phyloP scores from a whole-genome alignment of 306 rosid genomes.

The Carpinus viminea region DNA sequence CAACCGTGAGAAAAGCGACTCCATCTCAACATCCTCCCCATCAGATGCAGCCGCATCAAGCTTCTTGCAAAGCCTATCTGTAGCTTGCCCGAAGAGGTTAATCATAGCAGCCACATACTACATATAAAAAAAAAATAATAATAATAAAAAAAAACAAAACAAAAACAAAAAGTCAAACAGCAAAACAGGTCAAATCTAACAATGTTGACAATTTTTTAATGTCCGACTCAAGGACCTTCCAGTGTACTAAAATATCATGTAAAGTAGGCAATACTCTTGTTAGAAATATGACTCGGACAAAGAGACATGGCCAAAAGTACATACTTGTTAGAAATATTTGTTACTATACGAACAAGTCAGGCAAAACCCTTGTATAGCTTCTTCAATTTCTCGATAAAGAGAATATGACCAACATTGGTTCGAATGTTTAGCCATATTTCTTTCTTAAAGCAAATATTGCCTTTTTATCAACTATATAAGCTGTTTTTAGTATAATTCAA shows the following conservation, averaged over 20 bases:
- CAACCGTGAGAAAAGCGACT: conserved; percentile 92
- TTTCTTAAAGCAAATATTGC: background rate
- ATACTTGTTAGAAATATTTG: too few relatives aligned
- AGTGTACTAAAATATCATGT: conserved; percentile 16
- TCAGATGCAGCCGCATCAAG: conserved; percentile 80
- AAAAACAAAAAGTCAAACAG: conserved; percentile 28
- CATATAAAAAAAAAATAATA: conserved; percentile 18
- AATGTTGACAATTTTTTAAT: conserved; percentile 6
- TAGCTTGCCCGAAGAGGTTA: conserved; percentile 89
- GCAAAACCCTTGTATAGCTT: too few relatives aligned
- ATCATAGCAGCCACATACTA: conserved; percentile 96
- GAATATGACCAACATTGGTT: too few relatives aligned
- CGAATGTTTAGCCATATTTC: background rate
- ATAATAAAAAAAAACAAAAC: conserved; percentile 17
- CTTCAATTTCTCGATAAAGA: too few relatives aligned
- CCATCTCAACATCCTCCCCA: conserved; percentile 97
- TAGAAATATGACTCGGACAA: background rate
- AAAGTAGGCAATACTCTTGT: background rate
- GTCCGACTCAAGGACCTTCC: background rate
- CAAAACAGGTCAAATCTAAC: conserved; percentile 15
- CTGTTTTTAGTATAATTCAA: background rate
- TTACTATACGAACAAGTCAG: too few relatives aligned
- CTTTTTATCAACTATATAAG: background rate
- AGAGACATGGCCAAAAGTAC: background rate
- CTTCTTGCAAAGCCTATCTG: conserved; percentile 91